These are phyloP conservation scores for Paecilomyces fulvus DNA, from an alignment of 2,329 filamentous ascomycete genomes.

Conservation along the genomic window DNA sequence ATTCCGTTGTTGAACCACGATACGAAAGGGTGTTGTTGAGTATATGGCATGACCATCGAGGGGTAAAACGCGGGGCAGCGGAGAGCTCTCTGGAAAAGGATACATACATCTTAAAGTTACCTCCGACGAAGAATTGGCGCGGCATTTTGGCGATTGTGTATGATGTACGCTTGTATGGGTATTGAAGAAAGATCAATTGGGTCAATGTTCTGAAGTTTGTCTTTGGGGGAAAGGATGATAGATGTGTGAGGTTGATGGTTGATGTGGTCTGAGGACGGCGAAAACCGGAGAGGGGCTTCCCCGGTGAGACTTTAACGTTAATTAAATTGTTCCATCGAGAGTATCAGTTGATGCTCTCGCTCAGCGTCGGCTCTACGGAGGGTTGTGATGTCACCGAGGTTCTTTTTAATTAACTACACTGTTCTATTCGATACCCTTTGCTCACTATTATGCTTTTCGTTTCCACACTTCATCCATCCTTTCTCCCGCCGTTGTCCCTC, in stretches of 20 bases:
- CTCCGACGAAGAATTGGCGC: conserved; percentile 95
- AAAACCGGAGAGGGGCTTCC: not conserved
- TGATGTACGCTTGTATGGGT: conserved; percentile 1
- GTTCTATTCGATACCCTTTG: not conserved
- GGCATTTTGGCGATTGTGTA: conserved; percentile 57
- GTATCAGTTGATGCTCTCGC: not conserved
- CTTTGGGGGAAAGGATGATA: not conserved
- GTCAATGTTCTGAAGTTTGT: not conserved
- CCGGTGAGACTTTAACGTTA: not conserved
- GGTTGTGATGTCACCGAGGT: not conserved
- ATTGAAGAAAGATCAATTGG: not conserved
- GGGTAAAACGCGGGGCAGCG: conserved; percentile 13
- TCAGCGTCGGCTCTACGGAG: not conserved
- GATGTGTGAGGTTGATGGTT: not conserved
- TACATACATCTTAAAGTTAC: conserved; percentile 97
- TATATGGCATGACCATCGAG: conserved; percentile 17
- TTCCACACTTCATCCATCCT: not conserved
- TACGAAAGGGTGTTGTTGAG: not conserved
- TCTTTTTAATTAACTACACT: not conserved
- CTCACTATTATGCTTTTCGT: not conserved
- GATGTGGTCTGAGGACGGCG: not conserved
- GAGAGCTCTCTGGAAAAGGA: conserved; percentile 11
- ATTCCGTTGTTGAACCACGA: too few species aligned
- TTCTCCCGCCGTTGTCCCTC: not conserved
- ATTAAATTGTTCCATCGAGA: not conserved